A percentile compares a stretch with the other conserved stretches of the same genome.
Evolutionary conservation across 805 yeast genomes (phyloP).

Genomic region (Candida michaelii): DNA sequence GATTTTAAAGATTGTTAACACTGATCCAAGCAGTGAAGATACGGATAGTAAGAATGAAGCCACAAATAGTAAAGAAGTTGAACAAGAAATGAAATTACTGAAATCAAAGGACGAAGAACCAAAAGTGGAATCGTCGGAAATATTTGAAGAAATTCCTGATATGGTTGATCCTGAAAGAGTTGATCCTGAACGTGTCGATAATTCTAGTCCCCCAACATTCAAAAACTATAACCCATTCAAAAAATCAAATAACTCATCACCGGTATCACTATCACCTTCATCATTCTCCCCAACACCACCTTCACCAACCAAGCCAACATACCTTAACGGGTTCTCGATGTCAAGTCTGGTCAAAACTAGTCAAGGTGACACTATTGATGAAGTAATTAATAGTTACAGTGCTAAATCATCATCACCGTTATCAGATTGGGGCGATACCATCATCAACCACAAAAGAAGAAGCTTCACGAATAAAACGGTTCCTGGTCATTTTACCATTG

Average conservation of each 20-base stretch:
- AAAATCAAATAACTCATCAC: slow-evolving; percentile 4
- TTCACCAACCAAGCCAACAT: not conserved
- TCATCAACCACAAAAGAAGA: not conserved
- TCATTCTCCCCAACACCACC: not conserved
- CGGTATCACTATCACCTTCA: not conserved
- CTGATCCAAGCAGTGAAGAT: too few relatives aligned
- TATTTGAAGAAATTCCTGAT: too few relatives aligned
- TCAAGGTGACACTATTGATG: slow-evolving; percentile 5
- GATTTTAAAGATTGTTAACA: too few relatives aligned
- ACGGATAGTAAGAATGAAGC: too few relatives aligned
- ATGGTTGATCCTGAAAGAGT: not conserved
- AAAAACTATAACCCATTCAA: not conserved
- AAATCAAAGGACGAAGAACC: not conserved
- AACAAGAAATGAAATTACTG: not conserved
- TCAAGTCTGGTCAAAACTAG: not conserved
- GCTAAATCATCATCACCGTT: not conserved
- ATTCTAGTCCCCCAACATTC: too few relatives aligned
- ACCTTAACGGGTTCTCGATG: not conserved
- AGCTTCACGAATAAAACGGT: not conserved
- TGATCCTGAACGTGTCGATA: not conserved
- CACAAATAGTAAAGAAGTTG: not conserved
- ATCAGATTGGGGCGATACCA: not conserved
- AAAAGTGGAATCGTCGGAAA: not conserved
- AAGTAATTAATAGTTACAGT: slow-evolving; percentile 8
- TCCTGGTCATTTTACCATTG: not conserved